Evolutionary conservation across 2,329 filamentous ascomycete species (phyloP).

Genomic region (Epichloe gansuensis): DNA sequence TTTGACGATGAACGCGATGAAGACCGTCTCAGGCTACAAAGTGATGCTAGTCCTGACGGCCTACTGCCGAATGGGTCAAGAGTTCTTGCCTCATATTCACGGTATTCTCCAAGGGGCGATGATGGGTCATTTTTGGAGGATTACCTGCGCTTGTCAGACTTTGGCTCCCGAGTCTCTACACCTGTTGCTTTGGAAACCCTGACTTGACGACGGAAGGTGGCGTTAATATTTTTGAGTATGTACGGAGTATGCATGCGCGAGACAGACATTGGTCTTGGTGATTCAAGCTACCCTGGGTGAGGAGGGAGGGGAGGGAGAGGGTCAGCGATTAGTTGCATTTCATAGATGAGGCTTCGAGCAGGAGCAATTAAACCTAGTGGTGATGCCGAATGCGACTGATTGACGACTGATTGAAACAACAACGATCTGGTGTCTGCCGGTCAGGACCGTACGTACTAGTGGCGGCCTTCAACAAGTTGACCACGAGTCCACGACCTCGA

Average conservation of each 20-base stretch:
- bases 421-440: background rate
- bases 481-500: too few species aligned
- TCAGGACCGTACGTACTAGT: background rate
- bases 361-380: too few species aligned
- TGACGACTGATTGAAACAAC: too few species aligned
- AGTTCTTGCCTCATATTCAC: conserved; percentile 19
- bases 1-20: conserved; percentile 26
- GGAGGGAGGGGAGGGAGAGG: background rate
- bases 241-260: background rate
- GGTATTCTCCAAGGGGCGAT: conserved; percentile 28
- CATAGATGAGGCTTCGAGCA: too few species aligned
- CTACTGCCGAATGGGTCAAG: conserved; percentile 19
- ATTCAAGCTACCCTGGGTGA: background rate
- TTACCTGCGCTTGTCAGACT: conserved; percentile 9
- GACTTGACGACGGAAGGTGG: background rate
- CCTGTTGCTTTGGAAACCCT: conserved; percentile 6
- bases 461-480: background rate
- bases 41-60: conserved; percentile 27
- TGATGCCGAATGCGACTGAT: too few species aligned
- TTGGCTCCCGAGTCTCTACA: conserved; percentile 10
- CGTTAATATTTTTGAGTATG: background rate
- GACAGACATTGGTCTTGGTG: background rate
- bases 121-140: conserved; percentile 25
- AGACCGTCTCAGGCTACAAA: conserved; percentile 16
- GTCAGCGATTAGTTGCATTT: too few species aligned